Evolutionary conservation across 2,329 filamentous ascomycete species (phyloP).

Genomic region (Tolypocladium ophioglossoides): DNA sequence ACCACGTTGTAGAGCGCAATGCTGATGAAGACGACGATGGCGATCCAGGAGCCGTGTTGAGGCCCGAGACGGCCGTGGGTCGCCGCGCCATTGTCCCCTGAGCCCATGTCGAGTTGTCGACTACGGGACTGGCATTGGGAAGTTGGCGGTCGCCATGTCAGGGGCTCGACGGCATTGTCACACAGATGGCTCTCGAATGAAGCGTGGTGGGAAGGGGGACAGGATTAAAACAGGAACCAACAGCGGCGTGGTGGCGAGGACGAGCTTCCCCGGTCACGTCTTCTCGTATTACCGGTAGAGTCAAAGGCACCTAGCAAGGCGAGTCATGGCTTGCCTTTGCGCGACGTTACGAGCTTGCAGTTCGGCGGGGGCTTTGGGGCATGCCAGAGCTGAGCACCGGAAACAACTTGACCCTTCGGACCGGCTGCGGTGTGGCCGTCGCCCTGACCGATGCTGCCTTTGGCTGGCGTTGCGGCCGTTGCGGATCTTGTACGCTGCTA

Average conservation of each 20-base stretch:
- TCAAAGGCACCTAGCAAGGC: not conserved
- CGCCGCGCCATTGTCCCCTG: not conserved
- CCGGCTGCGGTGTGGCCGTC: not conserved
- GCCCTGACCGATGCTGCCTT: not conserved
- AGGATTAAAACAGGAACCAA: not conserved
- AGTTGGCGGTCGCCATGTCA: not conserved
- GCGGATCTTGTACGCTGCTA: too few species aligned
- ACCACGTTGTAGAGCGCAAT: slow-evolving; percentile 15
- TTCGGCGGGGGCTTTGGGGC: not conserved
- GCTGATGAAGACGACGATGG: slow-evolving; percentile 12
- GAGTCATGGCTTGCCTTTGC: not conserved
- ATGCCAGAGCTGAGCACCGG: not conserved
- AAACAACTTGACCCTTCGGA: too few species aligned
- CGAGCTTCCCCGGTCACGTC: not conserved
- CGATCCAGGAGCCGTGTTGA: not conserved
- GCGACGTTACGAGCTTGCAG: not conserved
- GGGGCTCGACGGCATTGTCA: not conserved
- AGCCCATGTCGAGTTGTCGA: not conserved
- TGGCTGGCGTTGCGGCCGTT: too few species aligned
- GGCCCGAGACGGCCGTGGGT: not conserved
- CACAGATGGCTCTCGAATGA: not conserved
- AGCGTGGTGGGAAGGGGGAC: not conserved
- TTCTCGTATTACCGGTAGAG: not conserved
- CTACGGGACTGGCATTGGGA: not conserved
- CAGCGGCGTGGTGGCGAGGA: not conserved